Base-by-base conservation (phyloP, 345 rosid genomes). In the Toxicodendron radicans region DNA sequence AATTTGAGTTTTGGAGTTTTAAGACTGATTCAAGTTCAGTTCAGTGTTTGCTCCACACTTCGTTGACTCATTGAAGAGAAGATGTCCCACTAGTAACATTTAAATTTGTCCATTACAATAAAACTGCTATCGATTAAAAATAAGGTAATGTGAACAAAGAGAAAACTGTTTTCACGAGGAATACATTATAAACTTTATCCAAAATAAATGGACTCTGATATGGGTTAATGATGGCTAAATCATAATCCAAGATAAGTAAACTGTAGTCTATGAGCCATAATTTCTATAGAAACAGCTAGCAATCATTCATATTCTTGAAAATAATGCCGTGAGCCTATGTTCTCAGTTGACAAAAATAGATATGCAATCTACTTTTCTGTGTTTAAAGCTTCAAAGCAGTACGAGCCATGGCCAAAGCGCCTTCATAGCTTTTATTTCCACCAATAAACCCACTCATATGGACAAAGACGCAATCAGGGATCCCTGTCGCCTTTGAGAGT, bases 391-490 rank as follows among this genome's bases (percentile, higher is more conserved):
- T 85, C 73, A 91, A 69, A 27, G 93, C 91, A 10, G 75, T 75
- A 76, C 76, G 78, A 65, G 99, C 97, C 99, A 95, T 89, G 48
- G 87, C 83, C 53, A 95, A 53, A 33, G 93, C 96, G 5, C 99
- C 99, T 10, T 85, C 97, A 5, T 78, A 89, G 30, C 80, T 83
- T 71, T 81, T 86, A 80, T 90, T 90, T 68, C 93, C 95, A 5
- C 98, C 98, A 0, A 89, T 88, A 78, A 95, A 95, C 24, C 99
- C 97, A 13, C 97, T 90, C 95, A 91, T 90, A 76, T 93, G 97
- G 81, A 93, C 91, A 51, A 93, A 95, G 46, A 93, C 97, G 53
- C 97, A 86, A 57, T 90, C 93, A 0, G 93, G 83, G 67, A 95
- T 91, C 70, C 86, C 88, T 11, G 93, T 75, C 67, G 66, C 90